Evolutionary conservation across 345 rosid genomes (phyloP).

Genomic region (Streptanthus diversifolius): DNA sequence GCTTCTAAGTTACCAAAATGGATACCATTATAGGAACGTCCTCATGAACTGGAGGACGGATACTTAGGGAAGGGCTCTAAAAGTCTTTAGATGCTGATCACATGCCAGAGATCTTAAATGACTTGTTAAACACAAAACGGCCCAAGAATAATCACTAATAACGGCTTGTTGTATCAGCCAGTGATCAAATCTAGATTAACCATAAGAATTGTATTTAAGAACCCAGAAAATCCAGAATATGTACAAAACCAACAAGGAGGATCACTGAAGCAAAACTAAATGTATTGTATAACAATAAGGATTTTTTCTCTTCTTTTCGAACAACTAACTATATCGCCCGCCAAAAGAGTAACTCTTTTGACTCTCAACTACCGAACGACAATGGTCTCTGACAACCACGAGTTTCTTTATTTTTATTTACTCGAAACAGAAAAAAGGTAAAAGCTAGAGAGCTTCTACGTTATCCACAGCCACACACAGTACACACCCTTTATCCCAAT

Average conservation of each 20-base stretch:
- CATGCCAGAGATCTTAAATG: not conserved
- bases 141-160: not conserved
- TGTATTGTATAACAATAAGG: not conserved
- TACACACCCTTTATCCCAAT: conserved; percentile 19
- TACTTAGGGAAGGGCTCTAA: too few species aligned
- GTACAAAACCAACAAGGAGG: not conserved
- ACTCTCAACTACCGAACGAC: conserved; percentile 14
- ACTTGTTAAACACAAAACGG: not conserved
- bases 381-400: conserved; percentile 8
- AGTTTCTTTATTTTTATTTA: conserved; percentile 4
- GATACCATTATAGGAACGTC: not conserved
- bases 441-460: not conserved
- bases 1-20: not conserved
- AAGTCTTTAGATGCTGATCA: not conserved
- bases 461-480: conserved; percentile 33
- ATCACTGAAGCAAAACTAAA: not conserved
- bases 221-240: not conserved
- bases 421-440: not conserved
- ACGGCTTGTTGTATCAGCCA: not conserved
- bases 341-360: not conserved
- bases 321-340: not conserved
- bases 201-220: not conserved
- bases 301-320: not conserved
- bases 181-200: not conserved
- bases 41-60: too few species aligned